These are phyloP conservation scores for Aristolochia californica DNA, from an alignment of 164 flowering plant genomes.

Conservation along the genomic window DNA sequence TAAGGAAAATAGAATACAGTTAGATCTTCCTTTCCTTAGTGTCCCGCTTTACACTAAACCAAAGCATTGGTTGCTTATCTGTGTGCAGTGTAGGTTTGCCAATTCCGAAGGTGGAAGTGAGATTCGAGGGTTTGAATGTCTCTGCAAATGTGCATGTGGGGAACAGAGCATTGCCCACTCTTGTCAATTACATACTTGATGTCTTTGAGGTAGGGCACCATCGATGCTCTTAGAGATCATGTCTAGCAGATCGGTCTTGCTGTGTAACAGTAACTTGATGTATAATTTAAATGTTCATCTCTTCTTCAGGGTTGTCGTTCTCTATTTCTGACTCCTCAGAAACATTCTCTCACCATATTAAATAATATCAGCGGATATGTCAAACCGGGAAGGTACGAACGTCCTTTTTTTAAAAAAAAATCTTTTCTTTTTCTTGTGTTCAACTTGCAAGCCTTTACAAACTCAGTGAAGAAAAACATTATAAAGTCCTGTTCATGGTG, in stretches of 20 bases:
- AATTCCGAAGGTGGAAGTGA: conserved; percentile 66
- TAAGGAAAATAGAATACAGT: conserved; percentile 6
- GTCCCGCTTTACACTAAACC: not conserved
- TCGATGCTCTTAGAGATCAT: not conserved
- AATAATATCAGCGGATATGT: conserved; percentile 49
- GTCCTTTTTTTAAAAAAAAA: no score
- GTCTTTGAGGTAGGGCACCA: conserved; percentile 49
- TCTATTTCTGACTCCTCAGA: conserved; percentile 16
- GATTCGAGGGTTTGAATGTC: conserved; percentile 50
- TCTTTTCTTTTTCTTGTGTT: not conserved
- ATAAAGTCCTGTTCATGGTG: not conserved
- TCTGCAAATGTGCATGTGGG: conserved; percentile 55
- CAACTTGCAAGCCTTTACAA: not conserved
- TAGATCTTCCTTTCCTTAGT: not conserved
- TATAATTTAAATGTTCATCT: not conserved
- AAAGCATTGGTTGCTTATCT: not conserved
- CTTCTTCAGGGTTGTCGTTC: no score
- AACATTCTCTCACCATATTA: conserved; percentile 45
- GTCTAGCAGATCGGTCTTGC: not conserved
- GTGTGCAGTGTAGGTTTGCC: conserved; percentile 56
- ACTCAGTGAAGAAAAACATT: not conserved
- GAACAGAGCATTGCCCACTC: conserved; percentile 76
- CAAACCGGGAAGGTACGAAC: conserved; percentile 66
- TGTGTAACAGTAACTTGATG: not conserved
- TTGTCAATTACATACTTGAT: conserved; percentile 48